Percentiles rank a stretch among this genome's conserved stretches.
Evolutionary conservation across 441 rosid genomes (phyloP).

Genomic region (Arabidopsis lyrata): DNA sequence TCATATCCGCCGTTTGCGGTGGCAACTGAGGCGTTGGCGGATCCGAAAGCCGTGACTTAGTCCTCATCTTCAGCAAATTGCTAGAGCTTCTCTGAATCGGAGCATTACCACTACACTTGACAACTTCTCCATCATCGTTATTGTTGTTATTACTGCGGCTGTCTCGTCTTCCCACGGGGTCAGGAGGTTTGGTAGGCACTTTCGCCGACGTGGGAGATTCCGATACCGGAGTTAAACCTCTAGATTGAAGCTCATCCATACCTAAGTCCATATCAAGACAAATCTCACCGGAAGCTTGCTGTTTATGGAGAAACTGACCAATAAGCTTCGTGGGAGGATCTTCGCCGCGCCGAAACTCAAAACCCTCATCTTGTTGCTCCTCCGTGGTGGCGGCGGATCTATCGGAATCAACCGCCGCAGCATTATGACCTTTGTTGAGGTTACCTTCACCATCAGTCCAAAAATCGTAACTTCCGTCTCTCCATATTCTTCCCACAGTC

Average conservation of each 20-base stretch:
- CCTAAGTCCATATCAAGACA: slow-evolving; percentile 66
- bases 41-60: slow-evolving; percentile 59
- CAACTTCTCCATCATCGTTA: slow-evolving; percentile 48
- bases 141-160: slow-evolving; percentile 24
- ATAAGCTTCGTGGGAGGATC: slow-evolving; percentile 81
- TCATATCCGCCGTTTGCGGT: slow-evolving; percentile 40
- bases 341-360: slow-evolving; percentile 53
- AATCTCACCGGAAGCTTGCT: slow-evolving; percentile 74
- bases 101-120: slow-evolving; percentile 54
- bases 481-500: slow-evolving; percentile 11
- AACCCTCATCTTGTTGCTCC: slow-evolving; percentile 32
- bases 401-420: not conserved
- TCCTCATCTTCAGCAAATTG: slow-evolving; percentile 46
- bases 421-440: slow-evolving; percentile 33
- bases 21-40: slow-evolving; percentile 53
- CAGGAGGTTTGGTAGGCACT: slow-evolving; percentile 21
- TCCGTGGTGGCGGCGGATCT: slow-evolving; percentile 21
- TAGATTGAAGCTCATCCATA: slow-evolving; percentile 63
- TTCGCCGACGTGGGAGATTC: slow-evolving; percentile 45
- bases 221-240: slow-evolving; percentile 48
- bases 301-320: slow-evolving; percentile 82
- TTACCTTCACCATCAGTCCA: slow-evolving; percentile 46
- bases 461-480: slow-evolving; percentile 54
- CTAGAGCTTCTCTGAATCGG: slow-evolving; percentile 49
- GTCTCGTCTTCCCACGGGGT: slow-evolving; percentile 46